These are phyloP conservation scores for Penicillium sp. DNA, from an alignment of 2,329 filamentous ascomycete species.

Conservation along the genomic window DNA sequence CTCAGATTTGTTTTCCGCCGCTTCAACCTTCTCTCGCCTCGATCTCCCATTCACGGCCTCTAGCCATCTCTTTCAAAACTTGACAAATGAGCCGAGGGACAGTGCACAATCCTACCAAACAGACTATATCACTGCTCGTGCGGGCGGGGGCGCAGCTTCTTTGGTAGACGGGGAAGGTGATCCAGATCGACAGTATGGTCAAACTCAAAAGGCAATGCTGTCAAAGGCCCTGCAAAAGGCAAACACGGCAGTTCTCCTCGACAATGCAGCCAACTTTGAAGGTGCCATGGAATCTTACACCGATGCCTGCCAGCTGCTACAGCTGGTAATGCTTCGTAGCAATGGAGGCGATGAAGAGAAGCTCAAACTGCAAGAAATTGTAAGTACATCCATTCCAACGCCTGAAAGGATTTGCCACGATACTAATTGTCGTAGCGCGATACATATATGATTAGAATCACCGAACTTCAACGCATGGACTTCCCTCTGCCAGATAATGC, in stretches of 20 bases:
- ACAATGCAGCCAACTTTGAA: constrained; percentile 93
- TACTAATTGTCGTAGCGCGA: constrained; percentile 57
- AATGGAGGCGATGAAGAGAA: constrained; percentile 79
- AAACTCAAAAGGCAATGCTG: constrained; percentile 89
- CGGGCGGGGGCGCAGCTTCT: constrained; percentile 26
- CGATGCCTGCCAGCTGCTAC: constrained; percentile 82
- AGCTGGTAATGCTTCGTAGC: constrained; percentile 81
- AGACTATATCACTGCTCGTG: constrained; percentile 15
- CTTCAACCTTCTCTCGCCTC: constrained; percentile 13
- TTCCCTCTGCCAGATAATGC: constrained; percentile 46
- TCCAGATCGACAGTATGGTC: constrained; percentile 42
- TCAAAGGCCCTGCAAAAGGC: constrained; percentile 94
- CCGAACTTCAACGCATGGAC: constrained; percentile 72
- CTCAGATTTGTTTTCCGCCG: constrained; percentile 18
- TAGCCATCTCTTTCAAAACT: constrained; percentile 16
- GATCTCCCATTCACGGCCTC: constrained; percentile 26
- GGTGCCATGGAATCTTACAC: constrained; percentile 84
- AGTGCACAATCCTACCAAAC: constrained; percentile 12
- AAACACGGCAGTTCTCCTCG: constrained; percentile 88
- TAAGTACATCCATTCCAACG: constrained; percentile 49
- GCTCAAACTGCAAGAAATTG: constrained; percentile 82
- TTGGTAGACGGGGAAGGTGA: constrained; percentile 24
- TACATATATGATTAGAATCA: constrained; percentile 86
- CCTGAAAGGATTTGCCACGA: neutral
- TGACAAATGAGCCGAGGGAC: constrained; percentile 7